Percentiles rank a stretch among this genome's conserved stretches.
Conservation (phyloP, 805 yeast species). For the Ogataea wickerhamii region DNA sequence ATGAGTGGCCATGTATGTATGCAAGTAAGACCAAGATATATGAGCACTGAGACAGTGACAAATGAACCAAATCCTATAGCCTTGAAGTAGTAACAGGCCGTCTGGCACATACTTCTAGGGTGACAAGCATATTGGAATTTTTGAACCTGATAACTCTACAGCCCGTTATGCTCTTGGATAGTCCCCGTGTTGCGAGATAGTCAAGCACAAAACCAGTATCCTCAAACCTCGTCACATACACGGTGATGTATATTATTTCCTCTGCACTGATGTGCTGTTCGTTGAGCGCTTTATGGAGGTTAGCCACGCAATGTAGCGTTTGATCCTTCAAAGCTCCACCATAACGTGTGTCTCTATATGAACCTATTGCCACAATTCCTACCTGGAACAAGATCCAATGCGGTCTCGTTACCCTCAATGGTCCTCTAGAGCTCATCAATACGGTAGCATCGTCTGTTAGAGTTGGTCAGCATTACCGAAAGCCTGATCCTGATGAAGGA, state of each 20-base stretch:
- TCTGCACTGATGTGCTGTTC: neutral
- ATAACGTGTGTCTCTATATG: neutral
- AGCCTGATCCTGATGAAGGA: no score
- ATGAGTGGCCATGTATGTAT: no score
- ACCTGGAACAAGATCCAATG: no score
- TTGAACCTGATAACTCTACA: neutral
- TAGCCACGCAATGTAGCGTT: neutral
- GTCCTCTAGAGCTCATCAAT: no score
- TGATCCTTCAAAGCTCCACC: neutral
- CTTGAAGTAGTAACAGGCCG: neutral
- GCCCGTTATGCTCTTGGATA: neutral
- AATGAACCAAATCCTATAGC: no score
- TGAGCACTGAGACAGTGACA: neutral
- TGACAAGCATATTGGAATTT: neutral
- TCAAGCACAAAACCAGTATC: neutral
- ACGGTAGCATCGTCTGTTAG: no score
- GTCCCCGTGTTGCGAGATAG: neutral
- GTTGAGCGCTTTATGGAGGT: neutral
- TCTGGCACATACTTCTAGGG: constrained; percentile 1
- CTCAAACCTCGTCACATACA: neutral
- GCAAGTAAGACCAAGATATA: no score
- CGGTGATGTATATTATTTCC: neutral
- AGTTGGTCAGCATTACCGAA: no score
- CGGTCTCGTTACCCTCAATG: no score
- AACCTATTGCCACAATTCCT: neutral